Percentiles rank a stretch among this genome's conserved stretches.
phyloP scores from a whole-genome alignment of 148 eudicot genomes.

The Cornus kousa region DNA sequence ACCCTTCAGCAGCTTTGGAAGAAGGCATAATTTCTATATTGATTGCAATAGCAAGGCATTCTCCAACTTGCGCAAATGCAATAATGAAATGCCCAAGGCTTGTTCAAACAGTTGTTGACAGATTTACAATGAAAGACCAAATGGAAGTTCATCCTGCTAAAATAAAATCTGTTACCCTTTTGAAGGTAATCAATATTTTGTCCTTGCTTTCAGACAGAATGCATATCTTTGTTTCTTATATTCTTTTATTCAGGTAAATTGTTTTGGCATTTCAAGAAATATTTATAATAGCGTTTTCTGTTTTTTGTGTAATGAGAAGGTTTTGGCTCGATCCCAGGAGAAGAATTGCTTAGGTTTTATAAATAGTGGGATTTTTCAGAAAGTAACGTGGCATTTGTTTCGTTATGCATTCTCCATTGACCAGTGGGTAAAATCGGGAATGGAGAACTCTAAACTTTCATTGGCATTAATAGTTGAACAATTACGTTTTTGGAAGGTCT shows the following conservation, averaged over 20 bases:
- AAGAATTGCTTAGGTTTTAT: slow-evolving; percentile 54
- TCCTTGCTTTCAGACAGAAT: neutral
- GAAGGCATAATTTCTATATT: slow-evolving; percentile 71
- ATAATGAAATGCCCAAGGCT: slow-evolving; percentile 74
- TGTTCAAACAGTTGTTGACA: slow-evolving; percentile 65
- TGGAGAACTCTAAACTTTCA: slow-evolving; percentile 53
- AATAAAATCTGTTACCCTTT: slow-evolving; percentile 73
- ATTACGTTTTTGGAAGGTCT: slow-evolving; percentile 88
- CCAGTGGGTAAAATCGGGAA: slow-evolving; percentile 66
- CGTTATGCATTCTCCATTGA: slow-evolving; percentile 50
- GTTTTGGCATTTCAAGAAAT: neutral
- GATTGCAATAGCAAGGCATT: slow-evolving; percentile 86
- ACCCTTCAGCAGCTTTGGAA: slow-evolving; percentile 62
- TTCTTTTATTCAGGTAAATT: neutral
- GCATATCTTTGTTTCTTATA: neutral
- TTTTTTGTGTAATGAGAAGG: slow-evolving; percentile 35
- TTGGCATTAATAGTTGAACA: slow-evolving; percentile 76
- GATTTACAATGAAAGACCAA: slow-evolving; percentile 51
- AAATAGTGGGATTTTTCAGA: slow-evolving; percentile 55
- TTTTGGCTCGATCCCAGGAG: slow-evolving; percentile 69
- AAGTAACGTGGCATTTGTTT: slow-evolving; percentile 68
- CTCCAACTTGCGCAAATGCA: slow-evolving; percentile 77
- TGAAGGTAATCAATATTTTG: slow-evolving; percentile 50
- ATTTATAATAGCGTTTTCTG: neutral
- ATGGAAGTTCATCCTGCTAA: slow-evolving; percentile 48